phyloP scores from a whole-genome alignment of 2,329 filamentous ascomycete species.

The Hyphodiscus sp. region DNA sequence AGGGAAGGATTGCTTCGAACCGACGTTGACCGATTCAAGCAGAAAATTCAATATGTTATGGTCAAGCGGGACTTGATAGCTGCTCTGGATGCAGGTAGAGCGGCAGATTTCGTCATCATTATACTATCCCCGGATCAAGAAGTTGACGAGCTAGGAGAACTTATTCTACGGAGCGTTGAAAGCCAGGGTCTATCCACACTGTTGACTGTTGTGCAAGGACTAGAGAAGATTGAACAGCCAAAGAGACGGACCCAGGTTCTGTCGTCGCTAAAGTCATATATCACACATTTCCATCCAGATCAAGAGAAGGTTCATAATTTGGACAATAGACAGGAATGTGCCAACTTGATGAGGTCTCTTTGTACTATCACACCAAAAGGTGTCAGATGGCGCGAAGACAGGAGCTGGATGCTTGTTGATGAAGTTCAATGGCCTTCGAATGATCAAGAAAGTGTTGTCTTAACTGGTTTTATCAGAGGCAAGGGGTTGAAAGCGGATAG shows the following conservation, averaged over 20 bases:
- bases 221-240: conserved; percentile 70
- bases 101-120: conserved; percentile 87
- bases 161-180: conserved; percentile 80
- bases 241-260: conserved; percentile 74
- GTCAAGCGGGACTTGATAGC: conserved; percentile 66
- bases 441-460: conserved; percentile 55
- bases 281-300: conserved; percentile 88
- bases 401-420: conserved; percentile 93
- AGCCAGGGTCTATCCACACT: conserved; percentile 91
- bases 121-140: conserved; percentile 77
- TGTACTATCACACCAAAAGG: conserved; percentile 92
- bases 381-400: conserved; percentile 88
- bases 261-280: conserved; percentile 81
- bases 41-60: conserved; percentile 82
- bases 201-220: conserved; percentile 74
- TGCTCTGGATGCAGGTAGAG: conserved; percentile 76
- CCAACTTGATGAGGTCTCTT: conserved; percentile 82
- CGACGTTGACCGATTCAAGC: conserved; percentile 84
- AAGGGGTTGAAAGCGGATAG: conserved; percentile 84
- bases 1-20: conserved; percentile 55
- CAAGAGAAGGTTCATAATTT: conserved; percentile 88
- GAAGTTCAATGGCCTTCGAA: conserved; percentile 64
- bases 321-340: conserved; percentile 82
- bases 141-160: conserved; percentile 77
- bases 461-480: conserved; percentile 83